These are phyloP conservation scores for Bjerkandera adusta DNA, from an alignment of 1,284 basidiomycete species.

Conservation along the genomic window DNA sequence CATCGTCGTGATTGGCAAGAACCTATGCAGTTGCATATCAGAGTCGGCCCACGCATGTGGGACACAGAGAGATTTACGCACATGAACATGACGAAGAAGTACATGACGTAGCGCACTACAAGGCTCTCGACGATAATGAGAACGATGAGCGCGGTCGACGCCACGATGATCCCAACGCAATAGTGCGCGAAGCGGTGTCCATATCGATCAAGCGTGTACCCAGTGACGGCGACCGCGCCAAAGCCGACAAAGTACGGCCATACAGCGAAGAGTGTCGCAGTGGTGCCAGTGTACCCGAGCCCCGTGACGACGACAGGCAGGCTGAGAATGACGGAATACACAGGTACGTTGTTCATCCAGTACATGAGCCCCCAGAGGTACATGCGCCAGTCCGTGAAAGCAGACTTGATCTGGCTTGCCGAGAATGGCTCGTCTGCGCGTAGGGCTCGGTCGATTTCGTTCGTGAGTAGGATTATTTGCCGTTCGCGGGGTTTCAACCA, in stretches of 20 bases:
- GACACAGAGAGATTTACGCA: conserved; percentile 13
- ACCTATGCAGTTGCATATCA: conserved; percentile 18
- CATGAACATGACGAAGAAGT: conserved; percentile 35
- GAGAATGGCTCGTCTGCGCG: conserved; percentile 29
- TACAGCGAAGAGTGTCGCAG: conserved; percentile 32
- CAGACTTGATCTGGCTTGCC: conserved; percentile 28
- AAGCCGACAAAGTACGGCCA: conserved; percentile 29
- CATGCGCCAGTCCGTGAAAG: conserved; percentile 33
- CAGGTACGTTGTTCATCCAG: conserved; percentile 39
- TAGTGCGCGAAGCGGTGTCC: conserved; percentile 58
- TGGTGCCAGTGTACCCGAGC: conserved; percentile 31
- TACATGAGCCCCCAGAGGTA: conserved; percentile 68
- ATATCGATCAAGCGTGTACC: conserved; percentile 29
- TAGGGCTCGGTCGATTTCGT: conserved; percentile 31
- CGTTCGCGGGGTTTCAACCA: conserved; percentile 33
- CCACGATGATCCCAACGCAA: conserved; percentile 47
- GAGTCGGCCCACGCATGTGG: not conserved
- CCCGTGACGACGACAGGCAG: conserved; percentile 34
- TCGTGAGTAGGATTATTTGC: conserved; percentile 35
- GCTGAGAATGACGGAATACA: conserved; percentile 30
- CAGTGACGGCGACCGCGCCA: conserved; percentile 24
- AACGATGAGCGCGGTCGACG: conserved; percentile 65
- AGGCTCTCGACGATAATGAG: conserved; percentile 43
- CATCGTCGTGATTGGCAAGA: conserved; percentile 30
- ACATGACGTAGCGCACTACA: conserved; percentile 31